Evolutionary conservation across 345 rosid species (phyloP), one percentile per base, ranked within the genome.

Genomic region (Clausena lansium): DNA sequence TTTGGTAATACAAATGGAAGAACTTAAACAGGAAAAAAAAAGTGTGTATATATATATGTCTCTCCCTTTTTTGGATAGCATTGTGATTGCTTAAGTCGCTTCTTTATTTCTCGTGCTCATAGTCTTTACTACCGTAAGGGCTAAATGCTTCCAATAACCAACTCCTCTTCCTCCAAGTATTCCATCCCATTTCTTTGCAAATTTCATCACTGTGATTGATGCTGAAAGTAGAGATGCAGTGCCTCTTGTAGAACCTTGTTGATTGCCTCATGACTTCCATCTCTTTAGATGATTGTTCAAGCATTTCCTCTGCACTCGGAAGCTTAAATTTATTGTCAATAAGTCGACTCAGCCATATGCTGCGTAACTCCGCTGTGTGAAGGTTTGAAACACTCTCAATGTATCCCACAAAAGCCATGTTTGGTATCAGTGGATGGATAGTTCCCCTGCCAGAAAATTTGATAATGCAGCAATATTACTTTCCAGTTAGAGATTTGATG

Each of bases 221-320:
- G 81, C 98, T 95, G 82, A 81, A 93, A 20, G 98, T 93, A 22
- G 98, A 89, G 25, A 93, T 93, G 86, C 98, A 95, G 60, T 92
- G 94, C 79, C 93, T 89, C 76, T 90, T 87, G 80, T 92, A 91
- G 78, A 93, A 95, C 81, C 98, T 86, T 55, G 92, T 89, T 2
- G 91, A 82, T 78, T 84, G 85, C 89, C 79, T 88, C 83, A 79
- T 85, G 14, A 89, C 86, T 59, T 89, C 90, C 75, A 86, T 82
- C 85, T 93, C 98, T 69, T 83, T 84, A 2, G 59, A 66, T 36
- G 79, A 82, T 59, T 88, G 87, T 55, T 93, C 87, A 38, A 91
- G 77, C 98, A 92, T 92, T 61, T 86, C 84, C 81, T 89, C 91
- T 72, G 81, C 87, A 45, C 78, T 84, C 22, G 98, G 98, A 65